These are phyloP conservation scores for Coffea humblotiana DNA, from an alignment of 305 asterid genomes.

Conservation along the genomic window DNA sequence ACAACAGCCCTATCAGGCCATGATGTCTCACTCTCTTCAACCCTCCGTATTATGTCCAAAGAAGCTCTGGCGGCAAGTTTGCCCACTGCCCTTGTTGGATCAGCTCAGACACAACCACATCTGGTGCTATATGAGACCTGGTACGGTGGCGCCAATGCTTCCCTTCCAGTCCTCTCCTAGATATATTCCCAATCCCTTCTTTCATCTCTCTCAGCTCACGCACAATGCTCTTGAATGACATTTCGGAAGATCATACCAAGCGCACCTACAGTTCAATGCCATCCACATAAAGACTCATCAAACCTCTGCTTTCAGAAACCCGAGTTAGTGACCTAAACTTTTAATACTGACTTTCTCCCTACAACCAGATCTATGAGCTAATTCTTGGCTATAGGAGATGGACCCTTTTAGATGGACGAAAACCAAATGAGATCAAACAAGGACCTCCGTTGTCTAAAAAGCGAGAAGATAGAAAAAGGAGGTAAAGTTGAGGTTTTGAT, in stretches of 20 bases:
- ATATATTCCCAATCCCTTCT: conserved; percentile 82
- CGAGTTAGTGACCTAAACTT: not conserved
- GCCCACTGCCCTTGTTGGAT: conserved; percentile 92
- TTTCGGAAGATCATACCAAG: conserved; percentile 28
- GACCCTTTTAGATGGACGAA: not conserved
- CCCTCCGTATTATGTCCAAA: conserved; percentile 83
- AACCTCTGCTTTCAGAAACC: not conserved
- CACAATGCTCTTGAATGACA: conserved; percentile 83
- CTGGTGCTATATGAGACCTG: conserved; percentile 75
- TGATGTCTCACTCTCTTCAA: conserved; percentile 86
- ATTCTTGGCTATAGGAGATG: not conserved
- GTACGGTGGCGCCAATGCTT: conserved; percentile 77
- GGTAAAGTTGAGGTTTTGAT: not conserved
- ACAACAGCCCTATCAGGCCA: conserved; percentile 91
- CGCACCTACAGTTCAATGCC: not conserved
- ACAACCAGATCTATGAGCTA: conserved; percentile 8
- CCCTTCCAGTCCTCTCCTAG: conserved; percentile 61
- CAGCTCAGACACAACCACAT: conserved; percentile 48
- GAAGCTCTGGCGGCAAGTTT: conserved; percentile 82
- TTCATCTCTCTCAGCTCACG: conserved; percentile 77
- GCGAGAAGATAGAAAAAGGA: not conserved
- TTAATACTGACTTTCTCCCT: not conserved
- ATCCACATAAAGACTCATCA: not conserved
- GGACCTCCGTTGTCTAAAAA: not conserved
- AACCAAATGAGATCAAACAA: not conserved